Evolutionary conservation across 257 asterid genomes (phyloP).

Genomic region (Capsicum pubescens): DNA sequence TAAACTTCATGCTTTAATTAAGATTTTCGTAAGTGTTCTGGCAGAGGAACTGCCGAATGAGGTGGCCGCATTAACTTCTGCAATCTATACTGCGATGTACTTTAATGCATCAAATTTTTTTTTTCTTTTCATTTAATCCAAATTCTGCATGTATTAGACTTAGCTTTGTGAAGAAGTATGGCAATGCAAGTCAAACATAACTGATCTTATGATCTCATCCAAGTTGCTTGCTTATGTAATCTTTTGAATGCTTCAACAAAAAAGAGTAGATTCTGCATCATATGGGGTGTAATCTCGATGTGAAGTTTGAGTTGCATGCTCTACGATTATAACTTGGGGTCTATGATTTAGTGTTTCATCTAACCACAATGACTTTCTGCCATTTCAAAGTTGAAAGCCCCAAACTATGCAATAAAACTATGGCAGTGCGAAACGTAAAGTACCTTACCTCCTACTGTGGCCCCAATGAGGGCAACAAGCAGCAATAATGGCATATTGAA

Average conservation of each 20-base stretch:
- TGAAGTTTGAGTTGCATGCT: background rate
- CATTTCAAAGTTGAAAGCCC: background rate
- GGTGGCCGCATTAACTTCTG: background rate
- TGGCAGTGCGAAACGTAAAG: background rate
- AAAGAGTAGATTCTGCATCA: background rate
- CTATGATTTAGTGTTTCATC: background rate
- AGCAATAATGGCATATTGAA: conserved; percentile 83
- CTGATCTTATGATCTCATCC: background rate
- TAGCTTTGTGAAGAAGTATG: background rate
- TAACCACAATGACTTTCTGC: background rate
- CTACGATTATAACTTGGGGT: background rate
- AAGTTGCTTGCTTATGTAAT: conserved; percentile 8
- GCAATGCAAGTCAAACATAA: background rate
- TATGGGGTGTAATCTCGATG: background rate
- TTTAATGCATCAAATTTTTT: background rate
- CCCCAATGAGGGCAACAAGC: conserved; percentile 82
- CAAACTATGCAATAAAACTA: background rate
- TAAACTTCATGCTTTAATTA: background rate
- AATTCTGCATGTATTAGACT: background rate
- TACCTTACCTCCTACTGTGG: conserved; percentile 90
- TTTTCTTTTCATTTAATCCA: background rate
- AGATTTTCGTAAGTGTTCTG: background rate
- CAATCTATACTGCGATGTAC: background rate
- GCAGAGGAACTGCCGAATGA: background rate
- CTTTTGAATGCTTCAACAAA: background rate